Percentiles rank a stretch among this genome's conserved stretches.
These are phyloP conservation scores for Xylariaceae sp. DNA, from an alignment of 2,329 filamentous ascomycete species.

Conservation along the genomic window DNA sequence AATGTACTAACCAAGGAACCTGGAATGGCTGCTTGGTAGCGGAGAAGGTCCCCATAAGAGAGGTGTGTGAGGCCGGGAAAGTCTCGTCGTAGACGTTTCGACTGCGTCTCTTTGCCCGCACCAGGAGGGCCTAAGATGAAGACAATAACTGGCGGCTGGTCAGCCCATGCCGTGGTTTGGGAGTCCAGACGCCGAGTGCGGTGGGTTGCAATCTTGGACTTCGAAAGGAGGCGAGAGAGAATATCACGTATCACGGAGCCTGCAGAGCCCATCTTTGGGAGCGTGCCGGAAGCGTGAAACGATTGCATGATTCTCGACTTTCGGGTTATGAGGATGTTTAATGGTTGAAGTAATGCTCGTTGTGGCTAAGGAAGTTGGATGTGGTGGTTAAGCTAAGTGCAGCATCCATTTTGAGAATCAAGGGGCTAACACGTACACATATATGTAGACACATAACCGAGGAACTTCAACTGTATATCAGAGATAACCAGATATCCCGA, in stretches of 20 bases:
- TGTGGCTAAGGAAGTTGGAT: neutral
- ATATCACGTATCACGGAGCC: neutral
- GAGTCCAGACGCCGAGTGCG: neutral
- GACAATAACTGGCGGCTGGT: slow-evolving; percentile 15
- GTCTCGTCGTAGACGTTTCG: slow-evolving; percentile 9
- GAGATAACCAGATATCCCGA: neutral
- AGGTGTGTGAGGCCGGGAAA: slow-evolving; percentile 21
- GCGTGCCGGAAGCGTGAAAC: neutral
- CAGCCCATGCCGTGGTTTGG: neutral
- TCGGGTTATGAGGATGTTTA: neutral
- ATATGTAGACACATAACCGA: neutral
- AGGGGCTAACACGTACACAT: neutral
- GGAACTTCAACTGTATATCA: neutral
- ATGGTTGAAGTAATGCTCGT: neutral
- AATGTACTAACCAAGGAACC: slow-evolving; percentile 24
- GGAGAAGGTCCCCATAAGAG: slow-evolving; percentile 25
- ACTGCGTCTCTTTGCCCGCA: slow-evolving; percentile 25
- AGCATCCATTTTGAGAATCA: neutral
- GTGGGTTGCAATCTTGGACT: neutral
- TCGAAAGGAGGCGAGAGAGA: neutral
- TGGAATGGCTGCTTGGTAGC: slow-evolving; percentile 19
- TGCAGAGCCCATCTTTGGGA: neutral
- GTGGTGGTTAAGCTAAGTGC: neutral
- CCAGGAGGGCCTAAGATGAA: slow-evolving; percentile 25
- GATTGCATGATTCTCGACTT: neutral